A percentile compares a stretch with the other conserved stretches of the same genome.
Conservation (phyloP, 2,329 filamentous ascomycete species). For the Diaporthe helianthi region DNA sequence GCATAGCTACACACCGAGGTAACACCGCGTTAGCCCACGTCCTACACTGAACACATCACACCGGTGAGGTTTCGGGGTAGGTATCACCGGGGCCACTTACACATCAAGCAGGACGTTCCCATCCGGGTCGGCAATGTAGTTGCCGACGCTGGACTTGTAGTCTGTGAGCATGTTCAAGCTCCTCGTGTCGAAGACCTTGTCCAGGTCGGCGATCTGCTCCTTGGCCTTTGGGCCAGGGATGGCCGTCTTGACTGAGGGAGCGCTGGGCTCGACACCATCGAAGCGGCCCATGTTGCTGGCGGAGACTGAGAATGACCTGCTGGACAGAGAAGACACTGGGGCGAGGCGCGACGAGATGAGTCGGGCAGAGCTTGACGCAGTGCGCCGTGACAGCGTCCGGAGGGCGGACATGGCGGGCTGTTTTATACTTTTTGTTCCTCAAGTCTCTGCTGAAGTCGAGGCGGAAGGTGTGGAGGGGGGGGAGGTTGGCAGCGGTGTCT, state of each 20-base stretch:
- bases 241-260: conserved; percentile 60
- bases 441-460: conserved; percentile 1
- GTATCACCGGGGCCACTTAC: conserved; percentile 50
- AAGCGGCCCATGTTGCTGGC: conserved; percentile 35
- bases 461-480: background rate
- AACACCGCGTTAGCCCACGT: conserved; percentile 18
- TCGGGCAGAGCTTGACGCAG: conserved; percentile 26
- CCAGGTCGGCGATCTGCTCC: conserved; percentile 72
- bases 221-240: conserved; percentile 81
- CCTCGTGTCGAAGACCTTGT: conserved; percentile 83
- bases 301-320: conserved; percentile 39
- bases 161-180: conserved; percentile 84
- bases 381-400: conserved; percentile 31
- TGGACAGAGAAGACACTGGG: conserved; percentile 33
- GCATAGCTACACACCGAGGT: conserved; percentile 65
- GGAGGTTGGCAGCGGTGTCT: background rate
- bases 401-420: conserved; percentile 34
- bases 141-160: conserved; percentile 77
- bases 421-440: conserved; percentile 21
- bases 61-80: background rate
- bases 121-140: conserved; percentile 79
- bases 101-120: conserved; percentile 78
- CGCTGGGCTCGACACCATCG: conserved; percentile 53
- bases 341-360: conserved; percentile 31
- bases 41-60: background rate